Evolutionary conservation across 164 flowering plant genomes (phyloP).

Genomic region (Tetracentron sinense): DNA sequence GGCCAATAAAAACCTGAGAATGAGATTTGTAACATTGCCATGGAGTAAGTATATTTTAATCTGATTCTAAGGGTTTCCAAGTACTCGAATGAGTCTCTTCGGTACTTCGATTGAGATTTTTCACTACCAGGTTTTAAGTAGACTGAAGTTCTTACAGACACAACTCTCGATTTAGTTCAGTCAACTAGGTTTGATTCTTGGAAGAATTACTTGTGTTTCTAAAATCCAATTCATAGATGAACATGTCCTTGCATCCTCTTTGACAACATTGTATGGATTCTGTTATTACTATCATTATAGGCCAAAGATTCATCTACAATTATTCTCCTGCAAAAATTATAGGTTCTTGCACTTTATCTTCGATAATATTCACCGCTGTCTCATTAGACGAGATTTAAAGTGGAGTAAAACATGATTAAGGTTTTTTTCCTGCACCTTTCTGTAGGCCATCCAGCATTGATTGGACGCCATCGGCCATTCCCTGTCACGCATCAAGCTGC

Average conservation of each 20-base stretch:
- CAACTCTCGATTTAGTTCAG: background rate
- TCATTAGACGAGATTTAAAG: background rate
- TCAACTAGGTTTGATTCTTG: background rate
- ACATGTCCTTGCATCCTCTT: background rate
- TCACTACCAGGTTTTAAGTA: background rate
- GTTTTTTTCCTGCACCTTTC: background rate
- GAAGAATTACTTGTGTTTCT: background rate
- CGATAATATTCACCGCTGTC: background rate
- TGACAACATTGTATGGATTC: background rate
- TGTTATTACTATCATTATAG: background rate
- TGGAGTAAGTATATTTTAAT: no score
- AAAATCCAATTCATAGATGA: background rate
- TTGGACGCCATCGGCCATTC: conserved; percentile 87
- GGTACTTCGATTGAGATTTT: no score
- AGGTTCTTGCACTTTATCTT: background rate
- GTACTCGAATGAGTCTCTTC: no score
- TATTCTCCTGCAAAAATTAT: background rate
- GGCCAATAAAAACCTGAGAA: no score
- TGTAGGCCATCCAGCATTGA: conserved; percentile 92
- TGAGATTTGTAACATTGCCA: no score
- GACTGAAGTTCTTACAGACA: background rate
- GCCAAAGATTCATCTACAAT: no score
- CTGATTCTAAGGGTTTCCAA: background rate
- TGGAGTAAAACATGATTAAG: background rate
- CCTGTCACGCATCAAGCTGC: conserved; percentile 90